These are phyloP conservation scores for Phytophthora capsici DNA, from an alignment of 352 stramenopile genomes.

Conservation along the genomic window DNA sequence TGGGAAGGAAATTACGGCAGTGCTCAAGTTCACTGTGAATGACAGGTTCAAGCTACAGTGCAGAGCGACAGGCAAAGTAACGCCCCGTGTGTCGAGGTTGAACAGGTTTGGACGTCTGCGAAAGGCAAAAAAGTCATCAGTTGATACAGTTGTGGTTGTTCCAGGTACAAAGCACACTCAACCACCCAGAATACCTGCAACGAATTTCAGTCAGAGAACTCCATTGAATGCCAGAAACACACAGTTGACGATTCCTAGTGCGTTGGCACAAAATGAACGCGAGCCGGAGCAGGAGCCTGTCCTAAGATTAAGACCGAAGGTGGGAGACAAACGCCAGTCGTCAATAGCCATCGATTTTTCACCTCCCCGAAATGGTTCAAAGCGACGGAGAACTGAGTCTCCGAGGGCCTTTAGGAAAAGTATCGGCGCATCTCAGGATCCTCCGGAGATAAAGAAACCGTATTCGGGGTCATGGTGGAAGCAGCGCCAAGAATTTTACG, in stretches of 20 bases:
- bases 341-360: slow-evolving; percentile 53
- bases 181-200: slow-evolving; percentile 7
- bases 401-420: slow-evolving; percentile 20
- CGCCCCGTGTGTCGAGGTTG: slow-evolving; percentile 28
- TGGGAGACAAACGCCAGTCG: slow-evolving; percentile 43
- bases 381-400: slow-evolving; percentile 36
- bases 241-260: slow-evolving; percentile 13
- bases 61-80: slow-evolving; percentile 40
- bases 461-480: slow-evolving; percentile 74
- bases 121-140: neutral
- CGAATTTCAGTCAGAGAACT: slow-evolving; percentile 6
- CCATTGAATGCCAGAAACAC: slow-evolving; percentile 5
- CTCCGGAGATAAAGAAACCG: slow-evolving; percentile 23
- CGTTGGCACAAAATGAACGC: slow-evolving; percentile 1
- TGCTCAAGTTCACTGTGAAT: slow-evolving; percentile 74
- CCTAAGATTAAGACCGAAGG: slow-evolving; percentile 8
- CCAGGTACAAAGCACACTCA: slow-evolving; percentile 5
- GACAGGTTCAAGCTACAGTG: slow-evolving; percentile 64
- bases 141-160: slow-evolving; percentile 10
- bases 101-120: slow-evolving; percentile 32
- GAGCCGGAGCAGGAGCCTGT: slow-evolving; percentile 29
- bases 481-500: slow-evolving; percentile 66
- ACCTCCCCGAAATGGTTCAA: slow-evolving; percentile 37
- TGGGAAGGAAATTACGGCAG: slow-evolving; percentile 43
- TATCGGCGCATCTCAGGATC: neutral